Base-by-base conservation (phyloP, 352 stramenopile genomes). In the Phytophthora cactorum region DNA sequence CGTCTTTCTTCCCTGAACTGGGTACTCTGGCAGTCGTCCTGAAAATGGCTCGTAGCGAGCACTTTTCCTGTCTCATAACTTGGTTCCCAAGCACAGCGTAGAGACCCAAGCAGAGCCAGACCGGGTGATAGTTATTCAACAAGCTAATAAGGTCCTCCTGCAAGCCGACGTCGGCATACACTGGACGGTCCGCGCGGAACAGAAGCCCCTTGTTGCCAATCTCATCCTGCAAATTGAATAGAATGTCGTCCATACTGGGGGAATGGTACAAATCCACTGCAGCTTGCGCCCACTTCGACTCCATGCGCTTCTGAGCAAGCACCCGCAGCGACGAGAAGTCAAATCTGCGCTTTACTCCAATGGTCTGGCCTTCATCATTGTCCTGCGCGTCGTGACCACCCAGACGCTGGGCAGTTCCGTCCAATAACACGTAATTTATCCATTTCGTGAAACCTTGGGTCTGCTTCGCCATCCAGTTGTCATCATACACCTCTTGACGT, bases 91-190 rank as follows among this genome's bases (percentile, higher is more conserved):
- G 75, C 43, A 98, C 86, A 12, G 84, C 90, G 71, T 97, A 91
- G 6, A 98, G 74, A 0, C 87, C 93, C 7, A 98, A 68, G 31
- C 86, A 87, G 15, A 98, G 81, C 93, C 93, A 98, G 5, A 95
- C 83, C 1, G 89, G 90, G 34, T 97, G 83, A 63, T 98, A 98
- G 9, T 92, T 96, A 46, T 97, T 94, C 27, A 98, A 68, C 2
- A 98, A 71, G 15, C 71, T 66, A 5, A 97, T 75, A 3, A 98
- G 63, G n/a, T 97, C 79, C 39, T 92, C 72, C 49, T 97, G 82
- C 2, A 98, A 73, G 0, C 87, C 92, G 28, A 98, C 76, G 45
- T 98, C 93, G 4, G 87, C 92, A 72, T 97, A 94, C 32, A 98
- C 81, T 38, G 96, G 91, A 5, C 91, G 86, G 54, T 98, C 93